phyloP scores from a whole-genome alignment of 169 alveolate genomes.

The Cystoisospora suis region DNA sequence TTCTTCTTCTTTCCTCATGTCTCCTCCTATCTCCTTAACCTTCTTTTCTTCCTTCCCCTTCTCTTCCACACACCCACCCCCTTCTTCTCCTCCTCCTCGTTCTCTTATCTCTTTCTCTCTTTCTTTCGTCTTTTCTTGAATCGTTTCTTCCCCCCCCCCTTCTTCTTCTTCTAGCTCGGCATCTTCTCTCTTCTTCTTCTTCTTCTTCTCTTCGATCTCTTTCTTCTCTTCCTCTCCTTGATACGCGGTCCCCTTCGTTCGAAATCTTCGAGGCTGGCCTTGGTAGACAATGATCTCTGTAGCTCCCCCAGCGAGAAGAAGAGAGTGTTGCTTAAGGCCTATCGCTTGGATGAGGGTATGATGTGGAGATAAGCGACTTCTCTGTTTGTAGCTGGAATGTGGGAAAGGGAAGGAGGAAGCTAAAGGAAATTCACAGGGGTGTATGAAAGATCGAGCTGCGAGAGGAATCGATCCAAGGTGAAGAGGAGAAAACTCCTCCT shows the following conservation, averaged over 20 bases:
- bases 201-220: not conserved
- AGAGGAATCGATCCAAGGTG: slow-evolving; percentile 52
- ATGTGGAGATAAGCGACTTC: slow-evolving; percentile 52
- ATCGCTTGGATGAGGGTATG: slow-evolving; percentile 52
- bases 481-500: slow-evolving; percentile 13
- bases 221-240: not conserved
- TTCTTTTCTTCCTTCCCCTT: not conserved
- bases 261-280: not conserved
- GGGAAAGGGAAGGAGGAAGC: slow-evolving; percentile 40
- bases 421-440: slow-evolving; percentile 54
- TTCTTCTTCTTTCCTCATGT: not conserved
- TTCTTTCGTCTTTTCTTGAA: not conserved
- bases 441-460: slow-evolving; percentile 50
- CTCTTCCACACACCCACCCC: not conserved
- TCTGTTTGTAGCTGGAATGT: slow-evolving; percentile 36
- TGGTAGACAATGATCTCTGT: not conserved
- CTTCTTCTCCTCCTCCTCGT: not conserved
- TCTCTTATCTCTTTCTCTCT: not conserved
- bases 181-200: not conserved
- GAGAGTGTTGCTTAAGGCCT: slow-evolving; percentile 42
- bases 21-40: not conserved
- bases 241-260: not conserved
- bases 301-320: slow-evolving; percentile 42
- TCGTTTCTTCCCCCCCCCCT: not conserved
- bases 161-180: not conserved